Evolutionary conservation across 1,284 basidiomycete species (phyloP), one percentile per base, ranked within the genome.

Genomic region (Rhodotorula sp.): DNA sequence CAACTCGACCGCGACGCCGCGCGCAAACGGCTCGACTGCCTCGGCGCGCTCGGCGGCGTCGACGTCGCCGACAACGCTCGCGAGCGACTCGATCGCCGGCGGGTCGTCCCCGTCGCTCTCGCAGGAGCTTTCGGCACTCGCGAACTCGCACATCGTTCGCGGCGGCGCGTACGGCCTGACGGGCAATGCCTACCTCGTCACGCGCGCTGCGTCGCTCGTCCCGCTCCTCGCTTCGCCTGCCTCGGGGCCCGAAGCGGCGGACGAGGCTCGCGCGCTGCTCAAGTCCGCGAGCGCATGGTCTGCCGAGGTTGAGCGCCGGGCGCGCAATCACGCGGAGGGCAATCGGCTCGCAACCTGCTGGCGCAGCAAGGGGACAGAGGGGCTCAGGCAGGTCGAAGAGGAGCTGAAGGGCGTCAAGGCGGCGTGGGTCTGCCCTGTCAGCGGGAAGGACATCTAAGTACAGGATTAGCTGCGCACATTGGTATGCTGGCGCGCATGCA

Each of bases 181-280:
- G 45, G 70, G 70, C 4, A 72, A 72, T 66, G 55, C 58, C 16
- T 72, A 65, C 63, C 70, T 72, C 58, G 63, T 66, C 19, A 52
- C 48, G 2, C 53, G 52, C 27, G 66, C 70, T 0, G 34, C 9
- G 1, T 45, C 50, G 45, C 53, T 72, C 21, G 3, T 25, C 17
- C 4, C 16, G 27, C 14, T 46, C n/a, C 45, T 67, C 34, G 34
- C 34, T 34, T 34, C 34, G 34, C 34, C 34, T 34, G 34, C 14
- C 12, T 19, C 42, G 41, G 23, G 14, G 41, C 17, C 9, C 17
- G 42, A 21, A 12, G 44, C n/a, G 21, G 23, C 34, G 27, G 53
- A 9, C 23, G n/a, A 44, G 8, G 66, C 41, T n/a, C 21, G 41
- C 13, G 13, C 19, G 54, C 19, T 61, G 4, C 48, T 67, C 8